Evolutionary conservation across 1,284 basidiomycete species (phyloP), one percentile per base, ranked within the genome.

Genomic region (Apiotrichum akiyoshidainum): DNA sequence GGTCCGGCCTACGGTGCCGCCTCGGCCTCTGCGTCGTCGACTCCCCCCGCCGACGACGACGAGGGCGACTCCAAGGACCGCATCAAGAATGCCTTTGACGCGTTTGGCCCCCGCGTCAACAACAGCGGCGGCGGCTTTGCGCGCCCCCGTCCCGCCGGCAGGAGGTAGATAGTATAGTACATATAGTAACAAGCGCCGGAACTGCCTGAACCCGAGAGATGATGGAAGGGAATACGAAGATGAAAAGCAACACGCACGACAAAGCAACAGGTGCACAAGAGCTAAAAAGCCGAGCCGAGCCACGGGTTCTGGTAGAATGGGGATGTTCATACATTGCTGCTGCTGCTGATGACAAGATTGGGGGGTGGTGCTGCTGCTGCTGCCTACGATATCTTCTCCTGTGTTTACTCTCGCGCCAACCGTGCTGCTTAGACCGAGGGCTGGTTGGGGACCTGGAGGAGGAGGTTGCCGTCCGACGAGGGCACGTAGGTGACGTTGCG

Each of bases 401-500:
- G 22, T 52, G 5, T 8, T 21, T n/a, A 22, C 26, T 31, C 26
- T 31, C 26, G 26, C 7, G 26, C 26, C 26, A 31, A 31, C 26
- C 26, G 4, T 31, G 12, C 0, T 11, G 16, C 48, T 45, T 72
- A 69, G 31, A 31, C 40, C 73, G 81, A 83, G 78, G 83, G 78
- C 66, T 81, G 81, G 22, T 84, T 83, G 62, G 89, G 87, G 63
- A 94, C 86, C 78, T 90, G 92, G 74, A 95, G 78, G 67, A 95
- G 78, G 63, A 95, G 83, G 72, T 88, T 89, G 5, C 87, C 86
- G 46, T 84, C 84, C 9, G 87, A 82, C 66, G 87, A 87, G 54
- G 92, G 92, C 60, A 95, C 86, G 74, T 92, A 95, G 42, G 88
- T 86, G 68, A 95, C 90, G 75, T 93, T 93, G 68, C 85, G 85